Evolutionary conservation across 352 stramenopile genomes (phyloP), one percentile per base, ranked within the genome.

Genomic region (Globisporangium acanthophoron): DNA sequence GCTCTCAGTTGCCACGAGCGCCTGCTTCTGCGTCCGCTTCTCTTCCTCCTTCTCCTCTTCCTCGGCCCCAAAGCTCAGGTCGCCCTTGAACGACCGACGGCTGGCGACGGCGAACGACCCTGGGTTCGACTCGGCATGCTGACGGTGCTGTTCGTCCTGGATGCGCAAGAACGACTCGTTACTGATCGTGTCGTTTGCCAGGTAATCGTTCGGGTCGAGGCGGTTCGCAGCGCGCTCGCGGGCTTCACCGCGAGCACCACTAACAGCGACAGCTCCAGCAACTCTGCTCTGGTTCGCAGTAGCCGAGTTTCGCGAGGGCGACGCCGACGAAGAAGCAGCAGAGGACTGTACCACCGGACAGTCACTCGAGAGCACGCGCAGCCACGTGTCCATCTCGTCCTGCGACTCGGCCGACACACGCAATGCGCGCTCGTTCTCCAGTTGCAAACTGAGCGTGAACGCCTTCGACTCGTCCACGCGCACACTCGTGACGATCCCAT

Each of bases 111-210:
- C 52, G 21, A 54, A 58, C 41, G 59, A 54, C 43, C 63, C 63
- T 37, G 73, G 58, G 0, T 71, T 27, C 2, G 80, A 54, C n/a
- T 56, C 51, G 4, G 35, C 13, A 67, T 73, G 11, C 24, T 33
- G 21, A 24, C 40, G 7, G 41, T 41, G 27, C 55, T 84, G 67
- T 13, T 69, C 56, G 31, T 69, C 68, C 54, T 73, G 46, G 45
- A 59, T 63, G 18, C 81, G 77, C 52, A 88, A 61, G 46, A 88
- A 80, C 21, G 78, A 86, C 35, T 91, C 78, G 66, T 91, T 86
- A 40, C 69, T 81, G 65, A 91, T 81, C n/a, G 73, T 77, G 33
- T 91, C 78, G 52, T 89, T 88, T 31, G 62, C 46, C 1, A 91
- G 57, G 65, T 91, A 89, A 52, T 91, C 78, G 31, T 55, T 69